A percentile compares a stretch with the other conserved stretches of the same genome.
These are phyloP conservation scores for Linum trigynum DNA, from an alignment of 345 rosid genomes.

Conservation along the genomic window DNA sequence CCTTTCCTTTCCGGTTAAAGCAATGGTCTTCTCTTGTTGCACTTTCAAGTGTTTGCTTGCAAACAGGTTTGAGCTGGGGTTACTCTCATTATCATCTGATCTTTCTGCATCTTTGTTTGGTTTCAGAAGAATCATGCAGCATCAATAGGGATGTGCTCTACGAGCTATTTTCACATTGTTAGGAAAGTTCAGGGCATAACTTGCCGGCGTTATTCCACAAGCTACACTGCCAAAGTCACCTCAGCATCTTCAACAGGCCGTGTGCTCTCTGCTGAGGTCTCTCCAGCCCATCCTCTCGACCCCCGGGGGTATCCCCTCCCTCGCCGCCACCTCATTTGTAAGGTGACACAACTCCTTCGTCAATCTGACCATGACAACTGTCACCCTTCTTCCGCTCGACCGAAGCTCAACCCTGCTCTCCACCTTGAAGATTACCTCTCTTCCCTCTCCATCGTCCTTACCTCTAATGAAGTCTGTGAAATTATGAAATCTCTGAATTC, in stretches of 20 bases:
- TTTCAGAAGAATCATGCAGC: too few species aligned
- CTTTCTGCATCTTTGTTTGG: too few species aligned
- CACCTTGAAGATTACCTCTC: slow-evolving; percentile 51
- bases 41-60: too few species aligned
- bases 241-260: slow-evolving; percentile 72
- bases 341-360: slow-evolving; percentile 51
- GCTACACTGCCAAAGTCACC: slow-evolving; percentile 63
- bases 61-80: too few species aligned
- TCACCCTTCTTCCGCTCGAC: slow-evolving; percentile 10
- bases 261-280: slow-evolving; percentile 65
- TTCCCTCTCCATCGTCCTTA: slow-evolving; percentile 48
- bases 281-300: slow-evolving; percentile 45
- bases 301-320: slow-evolving; percentile 69
- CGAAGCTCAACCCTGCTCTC: slow-evolving; percentile 12
- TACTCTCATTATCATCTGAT: too few species aligned
- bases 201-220: slow-evolving; percentile 53
- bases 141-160: too few species aligned
- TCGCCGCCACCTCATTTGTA: slow-evolving; percentile 68
- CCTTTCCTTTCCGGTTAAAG: too few species aligned
- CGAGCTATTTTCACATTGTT: too few species aligned
- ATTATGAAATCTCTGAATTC: slow-evolving; percentile 72
- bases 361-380: slow-evolving; percentile 10
- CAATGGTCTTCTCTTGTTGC: too few species aligned
- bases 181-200: too few species aligned
- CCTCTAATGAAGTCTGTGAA: slow-evolving; percentile 67